Conservation (phyloP, 208 protist species). For the Trichomonas vaginalis region DNA sequence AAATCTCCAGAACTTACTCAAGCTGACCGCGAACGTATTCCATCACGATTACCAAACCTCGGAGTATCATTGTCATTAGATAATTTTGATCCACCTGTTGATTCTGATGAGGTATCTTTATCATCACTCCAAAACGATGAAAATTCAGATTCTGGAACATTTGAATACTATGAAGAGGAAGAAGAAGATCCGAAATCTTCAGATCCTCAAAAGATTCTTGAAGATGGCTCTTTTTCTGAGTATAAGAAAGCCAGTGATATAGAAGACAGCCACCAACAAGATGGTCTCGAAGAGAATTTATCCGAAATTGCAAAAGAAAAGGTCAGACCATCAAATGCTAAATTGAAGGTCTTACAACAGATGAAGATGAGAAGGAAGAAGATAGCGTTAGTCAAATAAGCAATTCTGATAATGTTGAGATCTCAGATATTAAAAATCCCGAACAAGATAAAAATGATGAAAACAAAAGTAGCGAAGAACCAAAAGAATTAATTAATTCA, state of each 20-base stretch:
- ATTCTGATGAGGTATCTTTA: neutral
- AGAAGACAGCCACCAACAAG: too few relatives aligned
- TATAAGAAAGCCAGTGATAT: neutral
- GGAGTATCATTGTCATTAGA: neutral
- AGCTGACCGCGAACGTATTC: neutral
- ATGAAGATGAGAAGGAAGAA: neutral
- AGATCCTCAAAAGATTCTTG: neutral
- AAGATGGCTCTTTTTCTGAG: neutral
- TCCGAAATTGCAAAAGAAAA: neutral
- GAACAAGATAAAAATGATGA: neutral
- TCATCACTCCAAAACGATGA: neutral
- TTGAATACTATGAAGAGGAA: neutral
- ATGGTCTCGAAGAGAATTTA: neutral
- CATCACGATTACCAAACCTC: neutral
- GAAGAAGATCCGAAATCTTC: neutral
- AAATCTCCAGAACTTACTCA: neutral
- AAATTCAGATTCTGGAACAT: neutral
- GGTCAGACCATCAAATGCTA: neutral
- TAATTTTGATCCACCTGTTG: neutral
- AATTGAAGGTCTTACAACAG: neutral
- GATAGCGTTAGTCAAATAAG: too few relatives aligned
- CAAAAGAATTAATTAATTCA: neutral
- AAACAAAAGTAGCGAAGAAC: neutral
- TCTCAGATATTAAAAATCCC: neutral
- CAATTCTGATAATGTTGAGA: too few relatives aligned